Conservation (phyloP, 2,329 filamentous ascomycete species). For the Neofusicoccum parvum region DNA sequence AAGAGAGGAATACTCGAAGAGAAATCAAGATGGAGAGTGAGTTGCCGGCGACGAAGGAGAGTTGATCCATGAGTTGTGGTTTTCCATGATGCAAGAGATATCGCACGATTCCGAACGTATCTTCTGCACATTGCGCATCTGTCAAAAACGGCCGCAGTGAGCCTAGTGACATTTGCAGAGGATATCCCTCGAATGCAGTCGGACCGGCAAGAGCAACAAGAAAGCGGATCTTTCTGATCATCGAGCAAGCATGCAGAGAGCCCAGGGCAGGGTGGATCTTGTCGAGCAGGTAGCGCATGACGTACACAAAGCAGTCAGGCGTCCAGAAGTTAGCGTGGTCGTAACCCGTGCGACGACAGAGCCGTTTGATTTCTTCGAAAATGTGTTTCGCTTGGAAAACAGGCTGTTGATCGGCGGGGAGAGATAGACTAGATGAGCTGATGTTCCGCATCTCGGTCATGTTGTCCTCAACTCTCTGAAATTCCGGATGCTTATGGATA, state of each 20-base stretch:
- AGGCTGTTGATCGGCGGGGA: constrained; percentile 83
- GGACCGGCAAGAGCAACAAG: constrained; percentile 76
- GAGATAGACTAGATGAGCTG: constrained; percentile 63
- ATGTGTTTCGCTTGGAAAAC: constrained; percentile 80
- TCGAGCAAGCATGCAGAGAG: constrained; percentile 80
- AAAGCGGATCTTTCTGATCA: constrained; percentile 82
- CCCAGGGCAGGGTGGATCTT: constrained; percentile 82
- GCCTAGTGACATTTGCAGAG: constrained; percentile 86
- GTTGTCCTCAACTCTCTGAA: constrained; percentile 63
- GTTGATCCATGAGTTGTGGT: constrained; percentile 63
- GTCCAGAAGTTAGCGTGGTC: constrained; percentile 72
- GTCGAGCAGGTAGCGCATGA: constrained; percentile 77
- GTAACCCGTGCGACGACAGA: constrained; percentile 73
- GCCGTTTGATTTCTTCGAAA: constrained; percentile 70
- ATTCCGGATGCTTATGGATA: constrained; percentile 60
- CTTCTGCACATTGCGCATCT: constrained; percentile 85
- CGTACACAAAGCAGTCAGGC: constrained; percentile 70
- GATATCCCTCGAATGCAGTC: constrained; percentile 75
- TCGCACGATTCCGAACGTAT: constrained; percentile 82
- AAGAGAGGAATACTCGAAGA: constrained; percentile 73
- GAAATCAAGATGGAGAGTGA: constrained; percentile 78
- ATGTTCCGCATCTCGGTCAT: constrained; percentile 70
- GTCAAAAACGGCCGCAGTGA: constrained; percentile 76
- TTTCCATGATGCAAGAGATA: constrained; percentile 75
- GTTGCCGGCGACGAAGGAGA: constrained; percentile 80